Evolutionary conservation across 495 filamentous ascomycete genomes (phyloP).

Genomic region (Penicillium nucicola): DNA sequence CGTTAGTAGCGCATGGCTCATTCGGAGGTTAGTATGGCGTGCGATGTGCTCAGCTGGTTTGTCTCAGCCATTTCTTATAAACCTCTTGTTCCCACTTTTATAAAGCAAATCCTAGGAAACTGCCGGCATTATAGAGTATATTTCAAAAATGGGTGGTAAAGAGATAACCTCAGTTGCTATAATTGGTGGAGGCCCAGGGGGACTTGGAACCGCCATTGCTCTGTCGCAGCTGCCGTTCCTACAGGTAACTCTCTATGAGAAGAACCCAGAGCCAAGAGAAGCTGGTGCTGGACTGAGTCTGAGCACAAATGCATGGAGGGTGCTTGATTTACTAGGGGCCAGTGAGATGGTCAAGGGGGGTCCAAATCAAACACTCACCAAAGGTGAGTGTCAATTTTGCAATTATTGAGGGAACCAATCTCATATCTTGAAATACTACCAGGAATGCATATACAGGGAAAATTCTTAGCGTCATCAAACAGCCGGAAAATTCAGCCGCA

Average conservation of each 20-base stretch:
- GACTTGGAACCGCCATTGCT: slow-evolving; percentile 47
- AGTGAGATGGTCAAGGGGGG: slow-evolving; percentile 32
- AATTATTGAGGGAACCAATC: no score
- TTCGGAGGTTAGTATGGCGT: slow-evolving; percentile 9
- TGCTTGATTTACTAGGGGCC: slow-evolving; percentile 44
- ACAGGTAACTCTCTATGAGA: slow-evolving; percentile 45
- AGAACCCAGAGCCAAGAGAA: slow-evolving; percentile 43
- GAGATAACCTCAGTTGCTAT: slow-evolving; percentile 28
- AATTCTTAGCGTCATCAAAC: slow-evolving; percentile 2
- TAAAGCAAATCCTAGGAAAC: no score
- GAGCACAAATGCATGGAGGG: slow-evolving; percentile 38
- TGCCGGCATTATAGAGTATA: no score
- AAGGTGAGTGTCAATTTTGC: slow-evolving; percentile 2
- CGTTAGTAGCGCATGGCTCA: slow-evolving; percentile 3
- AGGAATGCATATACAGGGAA: slow-evolving; percentile 24
- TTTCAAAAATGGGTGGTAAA: slow-evolving; percentile 12
- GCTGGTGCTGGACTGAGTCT: slow-evolving; percentile 47
- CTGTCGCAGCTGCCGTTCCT: slow-evolving; percentile 44
- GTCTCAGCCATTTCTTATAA: not conserved
- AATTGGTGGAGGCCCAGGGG: slow-evolving; percentile 47
- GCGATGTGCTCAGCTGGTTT: slow-evolving; percentile 2
- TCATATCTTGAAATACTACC: not conserved
- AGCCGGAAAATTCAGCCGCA: slow-evolving; percentile 12
- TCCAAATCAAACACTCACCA: slow-evolving; percentile 19
- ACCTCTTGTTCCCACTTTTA: no score